phyloP scores from a whole-genome alignment of 192 early-diverging fungal genomes.

The Backusella sp. region DNA sequence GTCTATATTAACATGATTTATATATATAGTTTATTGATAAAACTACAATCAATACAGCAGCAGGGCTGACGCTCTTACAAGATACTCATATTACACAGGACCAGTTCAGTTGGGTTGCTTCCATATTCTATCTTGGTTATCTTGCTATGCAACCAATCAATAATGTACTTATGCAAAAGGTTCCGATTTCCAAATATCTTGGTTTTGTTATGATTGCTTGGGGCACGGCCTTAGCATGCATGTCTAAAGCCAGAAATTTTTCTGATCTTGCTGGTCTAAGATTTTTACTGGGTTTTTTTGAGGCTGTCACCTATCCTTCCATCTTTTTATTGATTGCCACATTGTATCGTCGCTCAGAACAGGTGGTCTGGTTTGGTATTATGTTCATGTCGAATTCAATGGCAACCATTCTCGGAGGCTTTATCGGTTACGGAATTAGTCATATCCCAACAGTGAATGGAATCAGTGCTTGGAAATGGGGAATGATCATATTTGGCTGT shows the following conservation, averaged over 20 bases:
- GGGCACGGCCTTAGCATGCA: conserved; percentile 11
- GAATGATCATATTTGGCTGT: conserved; percentile 23
- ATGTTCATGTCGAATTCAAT: conserved; percentile 17
- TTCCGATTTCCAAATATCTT: conserved; percentile 14
- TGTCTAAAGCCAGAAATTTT: conserved; percentile 15
- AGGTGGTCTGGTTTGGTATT: conserved; percentile 13
- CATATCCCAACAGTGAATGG: conserved; percentile 8
- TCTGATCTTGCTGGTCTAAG: conserved; percentile 19
- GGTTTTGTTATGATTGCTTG: conserved; percentile 20
- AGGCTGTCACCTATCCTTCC: conserved; percentile 23
- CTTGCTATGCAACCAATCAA: conserved; percentile 21
- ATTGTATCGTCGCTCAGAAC: conserved; percentile 27
- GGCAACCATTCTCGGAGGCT: background rate
- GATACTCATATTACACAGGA: conserved; percentile 16
- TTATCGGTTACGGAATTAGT: conserved; percentile 24
- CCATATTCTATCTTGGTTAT: conserved; percentile 32
- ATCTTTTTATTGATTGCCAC: conserved; percentile 20
- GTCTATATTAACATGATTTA: background rate
- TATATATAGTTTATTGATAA: conserved; percentile 28
- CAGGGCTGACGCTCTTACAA: conserved; percentile 11
- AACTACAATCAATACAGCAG: conserved; percentile 7
- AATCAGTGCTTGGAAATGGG: conserved; percentile 25
- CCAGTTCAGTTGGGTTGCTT: conserved; percentile 21
- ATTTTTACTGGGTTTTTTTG: conserved; percentile 28
- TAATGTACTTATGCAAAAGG: conserved; percentile 23